phyloP scores from a whole-genome alignment of 148 eudicot genomes.

The Camellia lanceoleosa region DNA sequence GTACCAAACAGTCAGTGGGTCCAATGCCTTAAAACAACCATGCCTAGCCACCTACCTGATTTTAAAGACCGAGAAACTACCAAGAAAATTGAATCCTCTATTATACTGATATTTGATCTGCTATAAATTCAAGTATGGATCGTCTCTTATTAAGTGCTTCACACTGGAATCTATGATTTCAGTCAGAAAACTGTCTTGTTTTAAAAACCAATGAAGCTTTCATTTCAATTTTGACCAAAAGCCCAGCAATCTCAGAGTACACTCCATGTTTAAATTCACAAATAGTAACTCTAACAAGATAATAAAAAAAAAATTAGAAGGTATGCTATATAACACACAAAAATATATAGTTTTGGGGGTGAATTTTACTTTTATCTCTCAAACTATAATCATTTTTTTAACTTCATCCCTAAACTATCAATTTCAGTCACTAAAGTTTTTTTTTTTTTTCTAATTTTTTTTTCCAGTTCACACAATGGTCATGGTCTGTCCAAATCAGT shows the following conservation, averaged over 20 bases:
- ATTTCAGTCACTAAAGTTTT: too few relatives aligned
- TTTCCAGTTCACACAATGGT: too few relatives aligned
- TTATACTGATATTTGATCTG: too few relatives aligned
- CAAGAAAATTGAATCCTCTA: neutral
- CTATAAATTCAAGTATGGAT: too few relatives aligned
- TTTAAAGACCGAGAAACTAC: constrained; percentile 4
- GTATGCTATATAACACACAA: too few relatives aligned
- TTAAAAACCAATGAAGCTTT: neutral
- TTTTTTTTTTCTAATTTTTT: too few relatives aligned
- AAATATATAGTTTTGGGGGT: too few relatives aligned
- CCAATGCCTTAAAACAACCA: neutral
- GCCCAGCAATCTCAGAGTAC: neutral
- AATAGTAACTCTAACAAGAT: neutral
- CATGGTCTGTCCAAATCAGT: too few relatives aligned
- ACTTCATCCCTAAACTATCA: too few relatives aligned
- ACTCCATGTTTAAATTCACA: neutral
- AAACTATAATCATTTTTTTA: too few relatives aligned
- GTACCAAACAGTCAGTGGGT: constrained; percentile 2
- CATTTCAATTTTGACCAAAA: neutral
- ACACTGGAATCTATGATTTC: neutral
- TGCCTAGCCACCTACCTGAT: constrained; percentile 15
- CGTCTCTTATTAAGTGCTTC: neutral
- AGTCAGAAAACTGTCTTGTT: neutral
- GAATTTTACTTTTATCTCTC: too few relatives aligned
- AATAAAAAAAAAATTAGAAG: too few relatives aligned